Base-by-base conservation (phyloP, 805 yeast genomes). In the Teunomyces aglyptinius region DNA sequence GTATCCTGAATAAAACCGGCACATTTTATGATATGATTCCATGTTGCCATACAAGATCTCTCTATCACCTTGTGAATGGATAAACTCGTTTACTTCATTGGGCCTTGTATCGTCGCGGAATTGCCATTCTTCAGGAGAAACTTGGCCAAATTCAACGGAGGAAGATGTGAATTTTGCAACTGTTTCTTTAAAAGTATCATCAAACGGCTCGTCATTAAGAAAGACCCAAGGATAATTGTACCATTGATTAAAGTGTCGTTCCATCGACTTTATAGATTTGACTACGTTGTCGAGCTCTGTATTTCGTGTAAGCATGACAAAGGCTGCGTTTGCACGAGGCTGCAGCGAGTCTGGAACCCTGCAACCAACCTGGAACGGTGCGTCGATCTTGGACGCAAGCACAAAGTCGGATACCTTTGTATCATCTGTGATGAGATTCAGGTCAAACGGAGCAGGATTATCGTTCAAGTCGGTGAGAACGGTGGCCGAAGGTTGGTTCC, bases 201-300 rank as follows among this genome's bases (percentile, higher is more conserved):
- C 71, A 57, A 92, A 91, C 13, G 80, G 82, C 48, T 79, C 90
- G 63, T 92, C 89, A 61, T 91, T 92, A 15, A 94, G 65, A 56
- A 94, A 89, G 1, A 89, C 85, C 84, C 96, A 94, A 0, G 97
- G 97, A 61, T 94, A 94, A 54, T 86, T 79, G 64, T 76, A 94
- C 96, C 96, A 89, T 57, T 91, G 91, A 63, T 92, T 92, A 70
- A 91, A 92, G 61, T 86, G 96, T 20, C 88, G 73, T 62, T 92
- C 98, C 46, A 94, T 59, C 2, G 91, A 82, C 26, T 71, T 65
- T 77, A 92, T 82, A 2, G 94, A 83, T 46, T 76, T 72, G 1
- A 86, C 58, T 1, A 89, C 96, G n/a, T 87, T 95, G 3, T 80
- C 77, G 1, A 89, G 49, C 58, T 92, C 98, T 3, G 79, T 70